phyloP scores from a whole-genome alignment of 1,284 basidiomycete species.

The Amylostereum areolatum region DNA sequence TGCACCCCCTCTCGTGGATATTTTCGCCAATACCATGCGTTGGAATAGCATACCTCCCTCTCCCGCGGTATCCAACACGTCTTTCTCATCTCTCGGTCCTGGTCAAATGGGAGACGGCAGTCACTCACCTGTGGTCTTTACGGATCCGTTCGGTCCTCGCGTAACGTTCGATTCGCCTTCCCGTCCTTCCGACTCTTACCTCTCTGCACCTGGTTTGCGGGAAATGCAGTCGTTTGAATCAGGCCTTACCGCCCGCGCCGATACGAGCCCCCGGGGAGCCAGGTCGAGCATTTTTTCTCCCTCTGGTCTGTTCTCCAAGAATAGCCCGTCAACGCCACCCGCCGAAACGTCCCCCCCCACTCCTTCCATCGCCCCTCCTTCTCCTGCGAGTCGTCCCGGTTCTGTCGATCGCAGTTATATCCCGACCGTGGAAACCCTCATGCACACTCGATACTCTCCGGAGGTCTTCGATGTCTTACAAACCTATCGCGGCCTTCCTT shows the following conservation, averaged over 20 bases:
- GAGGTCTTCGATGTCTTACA: conserved; percentile 80
- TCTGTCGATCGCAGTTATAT: conserved; percentile 8
- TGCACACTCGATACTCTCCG: conserved; percentile 60
- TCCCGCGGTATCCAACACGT: conserved; percentile 30
- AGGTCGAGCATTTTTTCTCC: conserved; percentile 12
- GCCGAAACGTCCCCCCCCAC: not conserved
- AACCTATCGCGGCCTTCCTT: conserved; percentile 68
- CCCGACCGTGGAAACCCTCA: conserved; percentile 36
- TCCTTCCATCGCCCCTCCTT: not conserved
- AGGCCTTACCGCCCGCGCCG: conserved; percentile 59
- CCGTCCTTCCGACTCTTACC: conserved; percentile 32
- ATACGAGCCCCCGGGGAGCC: conserved; percentile 15
- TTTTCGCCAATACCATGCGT: conserved; percentile 61
- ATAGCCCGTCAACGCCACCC: conserved; percentile 1
- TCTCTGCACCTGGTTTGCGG: conserved; percentile 45
- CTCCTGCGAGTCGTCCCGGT: conserved; percentile 5
- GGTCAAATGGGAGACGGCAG: conserved; percentile 10
- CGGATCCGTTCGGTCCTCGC: conserved; percentile 58
- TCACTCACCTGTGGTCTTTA: conserved; percentile 24
- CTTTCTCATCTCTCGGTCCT: conserved; percentile 19
- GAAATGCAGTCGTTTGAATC: conserved; percentile 82
- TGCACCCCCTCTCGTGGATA: conserved; percentile 35
- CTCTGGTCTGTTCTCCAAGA: not conserved
- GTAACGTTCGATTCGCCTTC: conserved; percentile 57
- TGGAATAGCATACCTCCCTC: conserved; percentile 38